Evolutionary conservation across 2,329 filamentous ascomycete species (phyloP).

Genomic region (Verticillium albo-atrum): DNA sequence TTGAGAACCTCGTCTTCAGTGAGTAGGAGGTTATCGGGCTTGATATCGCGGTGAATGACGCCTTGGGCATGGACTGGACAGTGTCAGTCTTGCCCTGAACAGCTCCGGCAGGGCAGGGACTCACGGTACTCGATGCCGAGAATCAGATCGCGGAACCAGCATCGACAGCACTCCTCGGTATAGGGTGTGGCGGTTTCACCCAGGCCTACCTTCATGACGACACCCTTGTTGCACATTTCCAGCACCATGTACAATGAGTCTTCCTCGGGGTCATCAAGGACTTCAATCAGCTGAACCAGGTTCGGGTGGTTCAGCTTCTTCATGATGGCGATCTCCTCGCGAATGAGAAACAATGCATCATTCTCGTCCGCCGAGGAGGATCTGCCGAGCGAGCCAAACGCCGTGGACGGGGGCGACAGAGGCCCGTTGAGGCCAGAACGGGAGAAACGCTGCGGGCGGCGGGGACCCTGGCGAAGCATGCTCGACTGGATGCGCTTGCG

Average conservation of each 20-base stretch:
- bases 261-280: conserved; percentile 90
- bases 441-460: conserved; percentile 37
- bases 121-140: conserved; percentile 87
- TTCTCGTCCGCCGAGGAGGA: conserved; percentile 44
- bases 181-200: conserved; percentile 80
- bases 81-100: conserved; percentile 2
- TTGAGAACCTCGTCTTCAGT: conserved; percentile 92
- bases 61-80: conserved; percentile 80
- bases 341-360: conserved; percentile 78
- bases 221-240: conserved; percentile 98
- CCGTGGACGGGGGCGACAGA: conserved; percentile 7
- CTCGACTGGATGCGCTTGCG: conserved; percentile 88
- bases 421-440: conserved; percentile 21
- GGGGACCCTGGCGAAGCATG: conserved; percentile 58
- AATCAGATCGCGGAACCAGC: conserved; percentile 93
- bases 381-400: background rate
- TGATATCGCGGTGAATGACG: conserved; percentile 94
- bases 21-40: conserved; percentile 91
- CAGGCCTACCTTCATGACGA: conserved; percentile 94
- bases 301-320: conserved; percentile 96
- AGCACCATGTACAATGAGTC: conserved; percentile 98
- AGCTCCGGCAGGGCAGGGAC: conserved; percentile 18
- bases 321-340: conserved; percentile 97
- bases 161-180: conserved; percentile 73
- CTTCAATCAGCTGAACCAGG: conserved; percentile 88